Conservation (phyloP, 352 stramenopile genomes). For the Globisporangium nagaii region DNA sequence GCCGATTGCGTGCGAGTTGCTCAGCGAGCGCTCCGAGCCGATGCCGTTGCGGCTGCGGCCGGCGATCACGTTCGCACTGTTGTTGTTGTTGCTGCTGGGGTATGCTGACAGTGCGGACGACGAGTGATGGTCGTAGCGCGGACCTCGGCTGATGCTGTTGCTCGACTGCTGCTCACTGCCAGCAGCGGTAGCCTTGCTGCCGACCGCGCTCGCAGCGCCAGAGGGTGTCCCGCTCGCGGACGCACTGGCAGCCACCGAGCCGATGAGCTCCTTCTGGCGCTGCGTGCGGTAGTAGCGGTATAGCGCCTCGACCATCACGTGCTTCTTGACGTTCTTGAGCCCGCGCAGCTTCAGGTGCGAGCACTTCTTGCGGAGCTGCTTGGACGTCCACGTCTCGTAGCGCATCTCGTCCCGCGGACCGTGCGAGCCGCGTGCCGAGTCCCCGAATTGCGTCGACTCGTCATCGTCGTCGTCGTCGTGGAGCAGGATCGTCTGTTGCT, state of each 20-base stretch:
- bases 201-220: too few species aligned
- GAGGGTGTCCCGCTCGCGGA: too few species aligned
- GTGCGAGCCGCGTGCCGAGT: slow-evolving; percentile 35
- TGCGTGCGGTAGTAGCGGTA: slow-evolving; percentile 76
- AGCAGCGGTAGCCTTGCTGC: slow-evolving; percentile 7
- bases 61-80: slow-evolving; percentile 1
- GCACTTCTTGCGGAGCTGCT: slow-evolving; percentile 78
- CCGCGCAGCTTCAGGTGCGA: slow-evolving; percentile 75
- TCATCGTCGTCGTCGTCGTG: slow-evolving; percentile 12
- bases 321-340: slow-evolving; percentile 83
- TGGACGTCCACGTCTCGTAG: slow-evolving; percentile 81
- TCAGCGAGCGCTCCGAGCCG: neutral
- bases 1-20: neutral
- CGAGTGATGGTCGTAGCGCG: slow-evolving; percentile 3
- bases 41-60: neutral
- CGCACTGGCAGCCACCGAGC: too few species aligned
- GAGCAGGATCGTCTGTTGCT: slow-evolving; percentile 11
- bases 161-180: slow-evolving; percentile 2
- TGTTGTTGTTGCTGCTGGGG: slow-evolving; percentile 11
- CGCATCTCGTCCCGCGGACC: slow-evolving; percentile 48
- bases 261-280: slow-evolving; percentile 38
- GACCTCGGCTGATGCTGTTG: neutral
- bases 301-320: slow-evolving; percentile 79
- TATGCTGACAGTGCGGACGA: neutral
- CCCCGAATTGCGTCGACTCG: slow-evolving; percentile 22